phyloP scores from a whole-genome alignment of 345 rosid genomes.

The Anacardium occidentale region DNA sequence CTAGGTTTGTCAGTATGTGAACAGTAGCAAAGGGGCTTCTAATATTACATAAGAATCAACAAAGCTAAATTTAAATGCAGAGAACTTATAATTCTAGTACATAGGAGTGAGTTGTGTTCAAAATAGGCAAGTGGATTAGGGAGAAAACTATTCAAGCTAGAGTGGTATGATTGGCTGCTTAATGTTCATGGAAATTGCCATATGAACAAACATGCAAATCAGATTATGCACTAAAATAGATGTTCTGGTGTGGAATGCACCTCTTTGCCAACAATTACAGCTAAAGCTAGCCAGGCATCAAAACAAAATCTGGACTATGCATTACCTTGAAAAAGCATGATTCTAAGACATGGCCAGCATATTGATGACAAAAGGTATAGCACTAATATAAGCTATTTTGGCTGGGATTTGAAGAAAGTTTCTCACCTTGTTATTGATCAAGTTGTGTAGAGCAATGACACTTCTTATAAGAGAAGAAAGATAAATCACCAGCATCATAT shows the following conservation, averaged over 20 bases:
- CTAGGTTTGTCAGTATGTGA: background rate
- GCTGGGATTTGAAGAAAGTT: background rate
- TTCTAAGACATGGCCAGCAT: background rate
- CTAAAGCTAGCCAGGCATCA: background rate
- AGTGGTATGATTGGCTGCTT: too few species aligned
- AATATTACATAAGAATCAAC: too few species aligned
- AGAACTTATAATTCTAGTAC: too few species aligned
- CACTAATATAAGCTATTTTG: background rate
- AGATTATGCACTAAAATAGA: background rate
- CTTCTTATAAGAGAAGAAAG: constrained; percentile 79
- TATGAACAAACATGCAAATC: too few species aligned
- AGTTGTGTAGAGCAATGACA: constrained; percentile 61
- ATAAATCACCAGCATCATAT: constrained; percentile 85
- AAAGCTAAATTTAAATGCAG: too few species aligned
- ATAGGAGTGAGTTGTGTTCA: too few species aligned
- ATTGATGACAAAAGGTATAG: background rate
- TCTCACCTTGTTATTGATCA: constrained; percentile 61
- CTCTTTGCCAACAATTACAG: background rate
- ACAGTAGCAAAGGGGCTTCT: too few species aligned
- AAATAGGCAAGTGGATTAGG: too few species aligned
- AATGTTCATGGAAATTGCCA: too few species aligned
- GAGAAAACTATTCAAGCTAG: too few species aligned
- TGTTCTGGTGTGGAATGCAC: background rate
- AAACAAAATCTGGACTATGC: background rate
- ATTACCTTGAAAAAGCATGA: background rate